Evolutionary conservation across 305 asterid species (phyloP), one percentile per base, ranked within the genome.

Genomic region (Monarda citriodora): DNA sequence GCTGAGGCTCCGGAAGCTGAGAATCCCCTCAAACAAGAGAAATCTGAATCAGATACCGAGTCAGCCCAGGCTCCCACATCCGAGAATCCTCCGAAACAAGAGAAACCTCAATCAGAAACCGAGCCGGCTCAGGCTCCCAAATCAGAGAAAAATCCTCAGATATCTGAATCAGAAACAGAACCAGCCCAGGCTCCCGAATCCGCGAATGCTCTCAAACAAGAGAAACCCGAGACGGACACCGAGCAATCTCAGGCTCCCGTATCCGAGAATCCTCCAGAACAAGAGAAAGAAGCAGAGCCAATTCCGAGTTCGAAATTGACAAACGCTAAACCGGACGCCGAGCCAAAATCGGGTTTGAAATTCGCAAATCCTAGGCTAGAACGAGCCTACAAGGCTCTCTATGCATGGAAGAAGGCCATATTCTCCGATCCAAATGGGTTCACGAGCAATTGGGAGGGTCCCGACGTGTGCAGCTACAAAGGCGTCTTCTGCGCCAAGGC

Each of bases 361-460:
- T 76, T 76, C 63, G 13, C 70, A 11, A 87, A 83, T 56, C 41
- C 70, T 5, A 70, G 91, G 78, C 83, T 83, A 25, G 65, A 76
- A 56, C 56, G 21, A 22, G 95, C 95, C 8, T 72, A 87, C 42
- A 51, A 31, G 12, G 97, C 77, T 0, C 83, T 90, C 18, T 89
- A 72, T 12, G 87, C 88, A 1, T 81, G 78, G 96, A 85, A 75
- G 49, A 48, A 57, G 1, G 78, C 81, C 14, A 56, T 84, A 4
- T 77, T 68, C 59, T 91, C 96, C 2, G 96, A 90, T 32, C 96
- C 97, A 2, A 46, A 14, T 2, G 68, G 72, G 15, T 77, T 79
- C 58, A 90, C 93, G 1, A 48, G 44, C 32, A 84, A 83, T 38
- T 90, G 97, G 97, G 63, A 61, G 4, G 97, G 95, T 9, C 71